Percentiles rank a stretch among this genome's conserved stretches.
Conservation (phyloP, 306 rosid genomes). For the Casuarina cunninghamiana region DNA sequence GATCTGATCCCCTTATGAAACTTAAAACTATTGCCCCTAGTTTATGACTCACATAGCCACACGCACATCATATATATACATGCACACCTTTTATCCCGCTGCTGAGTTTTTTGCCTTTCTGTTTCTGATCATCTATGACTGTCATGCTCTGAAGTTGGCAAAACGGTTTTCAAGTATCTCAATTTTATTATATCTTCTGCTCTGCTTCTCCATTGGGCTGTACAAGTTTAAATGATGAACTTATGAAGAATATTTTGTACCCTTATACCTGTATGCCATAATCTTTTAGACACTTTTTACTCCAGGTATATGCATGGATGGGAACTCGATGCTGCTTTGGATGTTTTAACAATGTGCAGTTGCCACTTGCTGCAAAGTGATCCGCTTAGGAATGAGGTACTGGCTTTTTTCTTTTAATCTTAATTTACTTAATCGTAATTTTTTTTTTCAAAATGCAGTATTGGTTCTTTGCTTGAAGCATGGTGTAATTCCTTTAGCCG, state of each 20-base stretch:
- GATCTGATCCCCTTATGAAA: background rate
- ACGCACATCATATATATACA: too few species aligned
- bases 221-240: background rate
- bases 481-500: background rate
- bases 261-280: conserved; percentile 16
- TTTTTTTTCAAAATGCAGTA: conserved; percentile 8
- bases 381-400: conserved; percentile 68
- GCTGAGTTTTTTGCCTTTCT: background rate
- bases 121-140: background rate
- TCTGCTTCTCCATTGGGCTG: background rate
- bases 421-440: conserved; percentile 23
- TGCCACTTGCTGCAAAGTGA: conserved; percentile 82
- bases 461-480: conserved; percentile 10
- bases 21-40: background rate
- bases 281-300: conserved; percentile 25
- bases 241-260: conserved; percentile 1
- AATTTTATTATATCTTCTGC: background rate
- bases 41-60: background rate
- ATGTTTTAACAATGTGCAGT: conserved; percentile 95
- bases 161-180: background rate
- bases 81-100: background rate
- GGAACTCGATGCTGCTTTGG: conserved; percentile 94
- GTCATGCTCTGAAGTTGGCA: background rate
- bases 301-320: conserved; percentile 79
- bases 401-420: conserved; percentile 17